phyloP scores from a whole-genome alignment of 805 yeast genomes.

The Zygosaccharomyces bisporus region DNA sequence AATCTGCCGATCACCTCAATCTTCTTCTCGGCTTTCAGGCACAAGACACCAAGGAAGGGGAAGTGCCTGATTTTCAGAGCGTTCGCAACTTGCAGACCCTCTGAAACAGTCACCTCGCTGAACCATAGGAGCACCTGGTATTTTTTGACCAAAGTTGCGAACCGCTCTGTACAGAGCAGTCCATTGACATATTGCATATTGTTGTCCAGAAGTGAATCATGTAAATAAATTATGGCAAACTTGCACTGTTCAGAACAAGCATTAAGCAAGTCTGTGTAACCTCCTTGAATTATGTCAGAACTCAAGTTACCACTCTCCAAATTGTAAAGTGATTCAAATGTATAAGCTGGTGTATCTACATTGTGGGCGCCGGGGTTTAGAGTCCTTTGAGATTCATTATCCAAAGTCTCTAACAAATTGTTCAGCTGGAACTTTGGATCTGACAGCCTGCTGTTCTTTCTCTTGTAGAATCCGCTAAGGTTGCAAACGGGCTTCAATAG shows the following conservation, averaged over 20 bases:
- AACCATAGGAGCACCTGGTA: slow-evolving; percentile 75
- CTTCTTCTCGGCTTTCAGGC: slow-evolving; percentile 50
- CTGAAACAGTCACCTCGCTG: slow-evolving; percentile 76
- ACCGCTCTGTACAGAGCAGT: slow-evolving; percentile 49
- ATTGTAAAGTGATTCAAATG: slow-evolving; percentile 31
- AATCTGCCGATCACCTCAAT: slow-evolving; percentile 32
- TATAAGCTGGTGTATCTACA: slow-evolving; percentile 12
- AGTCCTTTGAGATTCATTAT: slow-evolving; percentile 13
- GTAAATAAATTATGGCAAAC: slow-evolving; percentile 70
- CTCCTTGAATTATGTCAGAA: slow-evolving; percentile 47
- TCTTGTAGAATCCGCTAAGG: slow-evolving; percentile 24
- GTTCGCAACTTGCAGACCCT: slow-evolving; percentile 78
- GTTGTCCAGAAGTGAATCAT: slow-evolving; percentile 68
- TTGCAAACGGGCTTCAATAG: slow-evolving; percentile 24
- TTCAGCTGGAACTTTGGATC: slow-evolving; percentile 16
- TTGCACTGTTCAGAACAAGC: slow-evolving; percentile 64
- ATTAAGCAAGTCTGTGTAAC: slow-evolving; percentile 76
- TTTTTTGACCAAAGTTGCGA: slow-evolving; percentile 46
- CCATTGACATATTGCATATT: slow-evolving; percentile 49
- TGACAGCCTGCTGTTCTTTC: slow-evolving; percentile 13
- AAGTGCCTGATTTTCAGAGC: slow-evolving; percentile 64
- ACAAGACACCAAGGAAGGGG: slow-evolving; percentile 79
- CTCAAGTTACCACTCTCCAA: slow-evolving; percentile 21
- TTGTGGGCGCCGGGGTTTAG: slow-evolving; percentile 5
- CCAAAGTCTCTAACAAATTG: slow-evolving; percentile 18